Evolutionary conservation across 257 asterid species (phyloP), one percentile per base, ranked within the genome.

Genomic region (Eucommia ulmoides): DNA sequence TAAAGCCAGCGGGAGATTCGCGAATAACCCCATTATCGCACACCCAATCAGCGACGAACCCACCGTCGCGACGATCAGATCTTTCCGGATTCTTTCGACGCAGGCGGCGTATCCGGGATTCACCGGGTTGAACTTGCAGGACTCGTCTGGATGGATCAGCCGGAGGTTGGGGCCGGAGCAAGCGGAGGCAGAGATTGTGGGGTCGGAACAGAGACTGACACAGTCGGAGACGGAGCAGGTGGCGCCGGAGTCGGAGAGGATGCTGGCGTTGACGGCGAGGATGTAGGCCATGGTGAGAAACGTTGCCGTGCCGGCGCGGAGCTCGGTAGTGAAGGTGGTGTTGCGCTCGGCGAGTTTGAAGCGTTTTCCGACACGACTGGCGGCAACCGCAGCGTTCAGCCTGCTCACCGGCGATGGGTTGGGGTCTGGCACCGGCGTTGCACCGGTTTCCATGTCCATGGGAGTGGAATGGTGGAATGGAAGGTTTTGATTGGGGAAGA

Each of bases 271-370:
- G 22, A 91, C 98, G 55, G 98, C 96, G 24, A 91, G 78, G 71
- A 91, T 91, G 74, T 91, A 91, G 22, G 98, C 98, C 96, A 91
- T 83, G 51, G 98, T 91, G 52, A 91, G 92, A 62, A 91, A 91
- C 0, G 98, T 91, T 56, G 98, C 74, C 61, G 96, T 91, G 55
- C 98, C 98, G 50, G 98, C 98, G 29, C 93, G 96, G 72, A 91
- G 81, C 74, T 91, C 98, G 50, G 98, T 91, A 58, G 96, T 82
- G 76, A 91, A 86, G 12, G 79, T 73, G 51, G 94, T 72, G 71
- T 75, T 76, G 24, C 98, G 73, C n/a, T 91, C 80, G 10, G 65
- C 50, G 67, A 91, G 59, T 38, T 91, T 91, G 82, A 91, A 91
- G 18, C 76, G 78, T 26, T 55, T 63, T 12, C 98, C 94, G 17